phyloP scores from a whole-genome alignment of 2,329 filamentous ascomycete species.

The Aspergillus sp. region DNA sequence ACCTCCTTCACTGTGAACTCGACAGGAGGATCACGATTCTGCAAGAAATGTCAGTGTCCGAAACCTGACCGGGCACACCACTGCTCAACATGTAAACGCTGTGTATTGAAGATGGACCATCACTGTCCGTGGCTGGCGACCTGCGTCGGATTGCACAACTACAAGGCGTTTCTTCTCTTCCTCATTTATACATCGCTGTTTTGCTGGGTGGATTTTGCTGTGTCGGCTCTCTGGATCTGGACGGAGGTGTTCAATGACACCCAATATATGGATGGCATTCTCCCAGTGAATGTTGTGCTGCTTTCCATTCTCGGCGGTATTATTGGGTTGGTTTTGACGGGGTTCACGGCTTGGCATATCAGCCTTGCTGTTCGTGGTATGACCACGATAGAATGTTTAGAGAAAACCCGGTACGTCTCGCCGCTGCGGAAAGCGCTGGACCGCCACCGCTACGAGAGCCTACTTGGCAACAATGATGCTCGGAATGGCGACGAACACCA shows the following conservation, averaged over 20 bases:
- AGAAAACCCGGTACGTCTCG: constrained; percentile 91
- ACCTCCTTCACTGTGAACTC: constrained; percentile 90
- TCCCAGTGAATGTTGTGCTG: constrained; percentile 89
- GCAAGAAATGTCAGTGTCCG: constrained; percentile 93
- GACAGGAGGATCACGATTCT: constrained; percentile 82
- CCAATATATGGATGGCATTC: constrained; percentile 69
- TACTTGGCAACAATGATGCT: constrained; percentile 29
- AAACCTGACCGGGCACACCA: constrained; percentile 97
- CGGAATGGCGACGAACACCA: constrained; percentile 27
- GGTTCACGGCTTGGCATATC: constrained; percentile 91
- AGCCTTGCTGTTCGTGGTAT: constrained; percentile 74
- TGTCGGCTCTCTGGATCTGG: constrained; percentile 80
- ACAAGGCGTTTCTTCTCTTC: constrained; percentile 93
- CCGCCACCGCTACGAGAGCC: constrained; percentile 58
- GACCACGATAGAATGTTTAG: constrained; percentile 94
- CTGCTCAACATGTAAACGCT: constrained; percentile 90
- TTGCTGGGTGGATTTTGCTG: constrained; percentile 76
- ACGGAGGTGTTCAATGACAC: constrained; percentile 71
- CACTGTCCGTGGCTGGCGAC: constrained; percentile 98
- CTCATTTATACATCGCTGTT: constrained; percentile 86
- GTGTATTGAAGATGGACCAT: constrained; percentile 99
- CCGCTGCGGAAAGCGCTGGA: constrained; percentile 72
- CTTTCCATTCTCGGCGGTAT: constrained; percentile 85
- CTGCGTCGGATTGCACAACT: constrained; percentile 90
- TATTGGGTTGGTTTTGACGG: constrained; percentile 82